Evolutionary conservation across 1,284 basidiomycete genomes (phyloP).

Genomic region (Sanghuangporus sanghuang): DNA sequence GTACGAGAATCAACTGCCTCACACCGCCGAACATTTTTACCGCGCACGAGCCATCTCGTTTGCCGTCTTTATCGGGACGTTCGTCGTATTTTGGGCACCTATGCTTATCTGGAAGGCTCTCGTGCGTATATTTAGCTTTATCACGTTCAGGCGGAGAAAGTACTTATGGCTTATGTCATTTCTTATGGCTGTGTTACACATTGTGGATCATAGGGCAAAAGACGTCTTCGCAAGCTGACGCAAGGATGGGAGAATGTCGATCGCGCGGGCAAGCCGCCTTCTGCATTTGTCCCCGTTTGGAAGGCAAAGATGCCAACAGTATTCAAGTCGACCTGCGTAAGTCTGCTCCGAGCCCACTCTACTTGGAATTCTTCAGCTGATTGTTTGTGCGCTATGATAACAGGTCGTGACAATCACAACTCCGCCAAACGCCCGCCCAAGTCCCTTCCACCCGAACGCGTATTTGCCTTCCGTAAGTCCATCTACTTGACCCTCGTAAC

Average conservation of each 20-base stretch:
- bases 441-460: constrained; percentile 40
- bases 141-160: not conserved
- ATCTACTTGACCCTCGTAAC: not conserved
- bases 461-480: constrained; percentile 39
- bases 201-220: constrained; percentile 35
- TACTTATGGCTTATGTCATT: not conserved
- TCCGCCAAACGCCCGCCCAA: constrained; percentile 29
- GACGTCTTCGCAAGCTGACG: constrained; percentile 33
- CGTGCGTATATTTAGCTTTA: constrained; percentile 27
- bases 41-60: constrained; percentile 36
- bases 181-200: not conserved
- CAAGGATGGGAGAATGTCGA: constrained; percentile 42
- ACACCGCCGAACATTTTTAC: constrained; percentile 26
- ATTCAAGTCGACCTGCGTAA: constrained; percentile 37
- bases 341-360: not conserved
- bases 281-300: constrained; percentile 38
- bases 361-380: constrained; percentile 1
- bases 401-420: constrained; percentile 39
- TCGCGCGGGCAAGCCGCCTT: constrained; percentile 26
- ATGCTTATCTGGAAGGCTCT: constrained; percentile 44
- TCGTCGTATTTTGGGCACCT: constrained; percentile 39
- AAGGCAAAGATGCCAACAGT: constrained; percentile 38
- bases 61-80: constrained; percentile 33
- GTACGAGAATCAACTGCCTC: constrained; percentile 18
- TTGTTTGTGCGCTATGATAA: not conserved